Base-by-base conservation (phyloP, 345 rosid species). In the Eutrema yunnanense region DNA sequence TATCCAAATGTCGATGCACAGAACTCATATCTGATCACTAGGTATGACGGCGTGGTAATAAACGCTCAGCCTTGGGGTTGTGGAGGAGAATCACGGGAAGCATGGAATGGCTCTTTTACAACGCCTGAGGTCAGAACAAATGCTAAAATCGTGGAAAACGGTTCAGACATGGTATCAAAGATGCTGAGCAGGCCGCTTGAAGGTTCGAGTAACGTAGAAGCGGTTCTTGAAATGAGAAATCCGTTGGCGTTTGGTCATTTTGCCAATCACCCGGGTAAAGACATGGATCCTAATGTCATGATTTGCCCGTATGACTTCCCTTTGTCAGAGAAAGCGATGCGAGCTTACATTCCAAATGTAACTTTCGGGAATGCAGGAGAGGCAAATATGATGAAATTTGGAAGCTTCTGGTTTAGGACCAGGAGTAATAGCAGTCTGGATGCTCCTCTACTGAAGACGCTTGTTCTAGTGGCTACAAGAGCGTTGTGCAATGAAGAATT, bases 211-310 rank as follows among this genome's bases (percentile, higher is more conserved):
- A 69, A 71, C 2, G 47, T 27, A 36, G 33, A 43, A 52, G 88
- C 84, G 41, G 73, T 84, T 52, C 67, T 89, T 77, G 98, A 94
- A 82, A 81, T 82, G 72, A 86, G 97, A 76, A 94, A 91, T 68
- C 97, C 98, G 8, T 75, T 91, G 69, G 96, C 95, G 47, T 79
- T 86, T 72, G 97, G 95, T 73, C 98, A 94, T 79, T 89, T 85
- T 57, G 82, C 84, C 3, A 94, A 88, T 65, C 96, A 94, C 61
- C 89, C 92, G 1, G 85, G 84, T 2, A 81, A 86, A 77, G 95
- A 77, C 11, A 78, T 82, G 86, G 83, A 68, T 47, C 92, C 96
- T 13, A 94, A 94, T 72, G 98, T 86, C 37, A 94, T 89, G 91
- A 62, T 91, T 47, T 91, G 91, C 51, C 90, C 96, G 11, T 89